A percentile compares a stretch with the other conserved stretches of the same genome.
phyloP scores from a whole-genome alignment of 441 rosid species.

The Eruca vesicaria region DNA sequence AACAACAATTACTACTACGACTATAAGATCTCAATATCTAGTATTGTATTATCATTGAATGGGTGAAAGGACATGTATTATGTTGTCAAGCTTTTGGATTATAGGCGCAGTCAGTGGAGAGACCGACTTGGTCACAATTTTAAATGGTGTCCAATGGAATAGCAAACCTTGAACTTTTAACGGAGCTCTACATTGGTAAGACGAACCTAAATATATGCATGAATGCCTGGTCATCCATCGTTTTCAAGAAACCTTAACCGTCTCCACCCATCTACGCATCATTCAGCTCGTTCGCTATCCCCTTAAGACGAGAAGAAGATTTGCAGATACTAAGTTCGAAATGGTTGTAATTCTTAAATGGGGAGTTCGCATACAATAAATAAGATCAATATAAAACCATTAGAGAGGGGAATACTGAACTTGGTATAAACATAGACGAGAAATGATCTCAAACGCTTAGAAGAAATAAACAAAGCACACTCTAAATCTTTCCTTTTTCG shows the following conservation, averaged over 20 bases:
- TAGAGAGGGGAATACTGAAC: not conserved
- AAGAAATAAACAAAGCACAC: constrained; percentile 22
- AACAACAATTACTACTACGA: too few species aligned
- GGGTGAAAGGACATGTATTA: too few species aligned
- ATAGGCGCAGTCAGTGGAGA: not conserved
- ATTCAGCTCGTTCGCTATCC: not conserved
- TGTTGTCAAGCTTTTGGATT: too few species aligned
- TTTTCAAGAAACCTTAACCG: not conserved
- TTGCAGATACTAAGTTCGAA: not conserved
- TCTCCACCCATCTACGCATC: not conserved
- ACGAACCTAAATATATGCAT: not conserved
- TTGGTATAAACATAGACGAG: constrained; percentile 17
- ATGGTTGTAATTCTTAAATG: not conserved
- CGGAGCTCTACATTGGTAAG: not conserved
- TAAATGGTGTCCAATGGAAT: not conserved
- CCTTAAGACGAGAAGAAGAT: not conserved
- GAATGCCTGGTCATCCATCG: not conserved
- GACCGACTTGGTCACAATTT: not conserved
- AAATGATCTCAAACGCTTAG: constrained; percentile 27
- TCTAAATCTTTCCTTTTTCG: constrained; percentile 18
- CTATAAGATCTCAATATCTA: too few species aligned
- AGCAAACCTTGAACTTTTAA: not conserved
- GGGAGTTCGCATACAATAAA: not conserved
- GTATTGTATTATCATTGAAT: too few species aligned
- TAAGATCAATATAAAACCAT: not conserved